Evolutionary conservation across 208 protist genomes (phyloP).

Genomic region (Leishmania tarentolae): DNA sequence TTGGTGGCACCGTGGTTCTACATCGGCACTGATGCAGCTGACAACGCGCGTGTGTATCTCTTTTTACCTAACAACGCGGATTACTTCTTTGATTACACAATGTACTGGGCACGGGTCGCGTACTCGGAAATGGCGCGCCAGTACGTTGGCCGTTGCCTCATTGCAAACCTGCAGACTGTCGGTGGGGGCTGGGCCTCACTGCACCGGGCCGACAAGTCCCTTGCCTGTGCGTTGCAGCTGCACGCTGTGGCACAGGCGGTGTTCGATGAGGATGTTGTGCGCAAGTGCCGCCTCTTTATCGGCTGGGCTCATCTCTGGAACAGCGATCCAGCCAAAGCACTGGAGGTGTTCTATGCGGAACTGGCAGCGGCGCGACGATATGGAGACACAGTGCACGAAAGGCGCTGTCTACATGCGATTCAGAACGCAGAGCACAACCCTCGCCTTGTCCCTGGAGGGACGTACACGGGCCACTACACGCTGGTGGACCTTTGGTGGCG

Average conservation of each 20-base stretch:
- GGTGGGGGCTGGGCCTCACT: conserved; percentile 83
- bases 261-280: conserved; percentile 42
- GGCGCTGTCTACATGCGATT: conserved; percentile 62
- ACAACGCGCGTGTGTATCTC: conserved; percentile 23
- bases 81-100: conserved; percentile 41
- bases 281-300: conserved; percentile 72
- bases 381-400: conserved; percentile 49
- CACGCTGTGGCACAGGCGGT: conserved; percentile 38
- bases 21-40: not conserved
- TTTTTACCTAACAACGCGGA: conserved; percentile 38
- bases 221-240: conserved; percentile 58
- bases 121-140: conserved; percentile 53
- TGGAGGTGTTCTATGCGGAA: conserved; percentile 48
- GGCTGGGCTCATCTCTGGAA: conserved; percentile 78
- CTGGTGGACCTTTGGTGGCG: conserved; percentile 44
- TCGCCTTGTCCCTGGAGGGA: conserved; percentile 17
- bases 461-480: conserved; percentile 22
- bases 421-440: conserved; percentile 44
- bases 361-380: conserved; percentile 27
- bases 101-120: conserved; percentile 44
- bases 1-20: conserved; percentile 9
- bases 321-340: conserved; percentile 37
- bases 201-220: conserved; percentile 53
- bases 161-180: conserved; percentile 67
- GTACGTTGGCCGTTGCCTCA: conserved; percentile 42